phyloP scores from a whole-genome alignment of 2,329 filamentous ascomycete genomes.

The Keithomyces neogunnii region DNA sequence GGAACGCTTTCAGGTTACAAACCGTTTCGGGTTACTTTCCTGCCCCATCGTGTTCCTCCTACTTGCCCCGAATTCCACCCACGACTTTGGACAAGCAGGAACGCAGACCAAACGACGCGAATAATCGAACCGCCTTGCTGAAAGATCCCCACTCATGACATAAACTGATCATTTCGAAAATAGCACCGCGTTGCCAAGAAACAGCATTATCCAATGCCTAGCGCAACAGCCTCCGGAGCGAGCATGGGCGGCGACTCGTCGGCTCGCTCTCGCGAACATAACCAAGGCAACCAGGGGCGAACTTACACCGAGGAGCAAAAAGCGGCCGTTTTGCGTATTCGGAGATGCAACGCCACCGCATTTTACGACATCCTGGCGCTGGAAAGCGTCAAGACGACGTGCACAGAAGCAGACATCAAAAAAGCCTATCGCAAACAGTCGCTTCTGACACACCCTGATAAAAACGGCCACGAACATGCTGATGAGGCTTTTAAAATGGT shows the following conservation, averaged over 20 bases:
- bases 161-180: no score
- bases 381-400: conserved; percentile 52
- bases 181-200: no score
- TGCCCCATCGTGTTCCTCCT: no score
- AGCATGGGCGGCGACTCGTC: conserved; percentile 32
- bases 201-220: conserved; percentile 22
- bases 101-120: not conserved
- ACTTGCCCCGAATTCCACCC: not conserved
- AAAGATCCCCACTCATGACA: no score
- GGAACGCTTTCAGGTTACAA: no score
- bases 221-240: conserved; percentile 46
- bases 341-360: conserved; percentile 72
- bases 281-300: conserved; percentile 67
- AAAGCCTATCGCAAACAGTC: conserved; percentile 95
- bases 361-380: conserved; percentile 93
- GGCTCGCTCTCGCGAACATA: conserved; percentile 53
- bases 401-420: conserved; percentile 81
- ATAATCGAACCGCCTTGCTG: no score
- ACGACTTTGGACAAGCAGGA: not conserved
- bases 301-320: conserved; percentile 86
- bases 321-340: conserved; percentile 81
- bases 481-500: conserved; percentile 99
- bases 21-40: no score
- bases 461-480: conserved; percentile 91
- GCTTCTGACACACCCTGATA: conserved; percentile 93